Conservation (phyloP, 1,284 basidiomycete species). For the Cutaneotrichosporon mucoides region DNA sequence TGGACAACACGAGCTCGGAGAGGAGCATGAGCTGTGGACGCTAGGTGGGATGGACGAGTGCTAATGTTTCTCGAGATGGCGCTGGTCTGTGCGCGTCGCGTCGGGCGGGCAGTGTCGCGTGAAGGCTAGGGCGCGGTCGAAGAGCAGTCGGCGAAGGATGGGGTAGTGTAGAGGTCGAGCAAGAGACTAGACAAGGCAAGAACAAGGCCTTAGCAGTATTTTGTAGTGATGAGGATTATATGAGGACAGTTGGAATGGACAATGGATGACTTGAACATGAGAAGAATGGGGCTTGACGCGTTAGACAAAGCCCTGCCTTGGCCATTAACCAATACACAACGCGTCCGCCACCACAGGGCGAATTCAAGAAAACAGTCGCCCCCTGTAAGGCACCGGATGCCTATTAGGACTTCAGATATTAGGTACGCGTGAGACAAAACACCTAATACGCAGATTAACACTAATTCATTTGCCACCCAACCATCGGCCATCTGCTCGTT, state of each 20-base stretch:
- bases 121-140: too few species aligned
- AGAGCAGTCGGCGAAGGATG: too few species aligned
- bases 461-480: not conserved
- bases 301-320: too few species aligned
- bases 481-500: not conserved
- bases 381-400: not conserved
- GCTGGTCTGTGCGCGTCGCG: not conserved
- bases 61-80: not conserved
- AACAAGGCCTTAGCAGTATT: too few species aligned
- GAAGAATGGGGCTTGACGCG: too few species aligned
- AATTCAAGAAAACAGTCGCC: not conserved
- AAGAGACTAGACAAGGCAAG: too few species aligned
- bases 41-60: not conserved
- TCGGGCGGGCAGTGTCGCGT: too few species aligned
- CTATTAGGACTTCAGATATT: not conserved
- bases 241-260: too few species aligned
- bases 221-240: too few species aligned
- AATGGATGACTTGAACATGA: too few species aligned
- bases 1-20: conserved; percentile 85
- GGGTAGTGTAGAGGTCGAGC: too few species aligned
- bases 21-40: conserved; percentile 61
- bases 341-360: not conserved
- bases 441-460: not conserved
- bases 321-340: not conserved
- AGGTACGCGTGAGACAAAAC: not conserved